Evolutionary conservation across 2,329 filamentous ascomycete genomes (phyloP), one percentile per base, ranked within the genome.

Genomic region (Trichoderma lentiforme): DNA sequence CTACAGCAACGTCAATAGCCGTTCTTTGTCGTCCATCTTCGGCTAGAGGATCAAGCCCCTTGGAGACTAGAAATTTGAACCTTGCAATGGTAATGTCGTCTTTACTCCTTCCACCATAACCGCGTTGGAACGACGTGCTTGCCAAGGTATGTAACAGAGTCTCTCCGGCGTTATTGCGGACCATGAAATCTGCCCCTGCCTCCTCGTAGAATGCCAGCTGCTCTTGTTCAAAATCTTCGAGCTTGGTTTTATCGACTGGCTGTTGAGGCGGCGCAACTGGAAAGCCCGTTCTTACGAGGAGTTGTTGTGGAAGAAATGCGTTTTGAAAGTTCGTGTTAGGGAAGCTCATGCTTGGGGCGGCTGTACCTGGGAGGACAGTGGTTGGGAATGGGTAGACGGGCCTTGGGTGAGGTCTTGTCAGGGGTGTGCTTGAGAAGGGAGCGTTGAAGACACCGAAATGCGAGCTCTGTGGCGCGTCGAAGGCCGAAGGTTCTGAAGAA

Each of bases 1-100:
- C 79, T 21, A 78, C 80, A 14, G 81, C 81, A 4, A 81, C 75
- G 74, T 82, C 80, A 51, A 81, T 73, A n/a, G 78, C 71, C 12
- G 78, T 80, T 74, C 76, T 74, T 28, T 77, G 75, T 36, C 64
- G 71, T 7, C 75, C 58, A 57, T 81, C 78, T 75, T 80, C 78
- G 39, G 71, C 21, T 73, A 76, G 74, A 1, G 75, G 73, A 74
- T 81, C 79, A 11, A 82, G 32, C 0, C 79, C 79, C 57, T 72
- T 65, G 3, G 67, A 73, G 66, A 80, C 67, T 61, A 81, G 34
- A 12, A 65, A 69, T 71, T 75, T 72, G 70, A 80, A 81, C 28
- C 71, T 57, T 3, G 26, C 32, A 3, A 72, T 66, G 6, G 70
- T 57, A 21, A 73, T 73, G 9, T 32, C 32, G 12, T 74, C 69